Evolutionary conservation across 345 rosid species (phyloP).

Genomic region (Syzygium aqueum): DNA sequence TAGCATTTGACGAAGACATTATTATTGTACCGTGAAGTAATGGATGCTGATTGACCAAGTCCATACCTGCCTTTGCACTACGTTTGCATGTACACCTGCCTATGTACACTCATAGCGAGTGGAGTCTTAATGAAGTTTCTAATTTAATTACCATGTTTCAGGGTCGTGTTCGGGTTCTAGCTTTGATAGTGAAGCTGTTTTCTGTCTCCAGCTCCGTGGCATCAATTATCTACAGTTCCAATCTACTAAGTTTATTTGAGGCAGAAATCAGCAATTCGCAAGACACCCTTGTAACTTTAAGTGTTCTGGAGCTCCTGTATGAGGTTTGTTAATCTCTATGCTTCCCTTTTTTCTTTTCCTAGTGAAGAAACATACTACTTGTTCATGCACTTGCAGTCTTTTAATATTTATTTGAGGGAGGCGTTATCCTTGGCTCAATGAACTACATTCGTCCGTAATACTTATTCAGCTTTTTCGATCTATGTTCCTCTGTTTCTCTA

Average conservation of each 20-base stretch:
- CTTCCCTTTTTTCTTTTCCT: not conserved
- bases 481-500: not conserved
- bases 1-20: not conserved
- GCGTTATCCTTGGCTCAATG: not conserved
- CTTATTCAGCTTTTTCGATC: not conserved
- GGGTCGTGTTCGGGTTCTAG: slow-evolving; percentile 73
- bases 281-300: slow-evolving; percentile 60
- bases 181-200: slow-evolving; percentile 87
- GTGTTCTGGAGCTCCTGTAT: slow-evolving; percentile 69
- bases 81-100: not conserved
- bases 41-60: not conserved
- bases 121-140: not conserved
- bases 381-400: not conserved
- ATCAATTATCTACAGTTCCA: slow-evolving; percentile 44
- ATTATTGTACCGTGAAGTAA: not conserved
- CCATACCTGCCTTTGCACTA: not conserved
- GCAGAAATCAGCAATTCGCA: slow-evolving; percentile 49
- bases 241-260: slow-evolving; percentile 68
- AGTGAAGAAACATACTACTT: not conserved
- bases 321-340: slow-evolving; percentile 47
- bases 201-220: slow-evolving; percentile 67
- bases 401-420: not conserved
- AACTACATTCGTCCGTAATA: not conserved
- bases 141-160: slow-evolving; percentile 24
- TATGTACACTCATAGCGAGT: not conserved